These are phyloP conservation scores for Candida patagonica DNA, from an alignment of 805 yeast genomes.

Conservation along the genomic window DNA sequence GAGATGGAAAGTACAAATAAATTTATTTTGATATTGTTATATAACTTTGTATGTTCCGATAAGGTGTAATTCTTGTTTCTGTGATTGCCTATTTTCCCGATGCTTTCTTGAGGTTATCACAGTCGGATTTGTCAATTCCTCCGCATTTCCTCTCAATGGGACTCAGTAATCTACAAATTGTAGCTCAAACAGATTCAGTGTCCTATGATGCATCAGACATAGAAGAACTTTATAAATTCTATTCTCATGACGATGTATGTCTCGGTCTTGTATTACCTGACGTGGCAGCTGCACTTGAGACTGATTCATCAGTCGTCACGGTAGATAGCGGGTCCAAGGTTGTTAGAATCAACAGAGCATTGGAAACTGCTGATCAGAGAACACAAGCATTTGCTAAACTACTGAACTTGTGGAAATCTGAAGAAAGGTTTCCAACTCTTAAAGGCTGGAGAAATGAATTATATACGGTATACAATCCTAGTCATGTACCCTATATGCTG, in stretches of 20 bases:
- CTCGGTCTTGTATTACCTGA: slow-evolving; percentile 22
- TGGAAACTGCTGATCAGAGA: slow-evolving; percentile 35
- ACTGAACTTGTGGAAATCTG: slow-evolving; percentile 18
- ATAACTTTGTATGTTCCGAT: too few relatives aligned
- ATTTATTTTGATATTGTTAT: too few relatives aligned
- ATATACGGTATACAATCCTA: slow-evolving; percentile 59
- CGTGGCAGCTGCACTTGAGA: slow-evolving; percentile 16
- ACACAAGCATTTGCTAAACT: slow-evolving; percentile 27
- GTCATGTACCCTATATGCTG: slow-evolving; percentile 47
- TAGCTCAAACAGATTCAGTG: slow-evolving; percentile 5
- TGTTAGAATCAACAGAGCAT: slow-evolving; percentile 25
- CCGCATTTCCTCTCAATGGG: too few relatives aligned
- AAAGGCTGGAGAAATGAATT: slow-evolving; percentile 75
- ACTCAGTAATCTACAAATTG: slow-evolving; percentile 5
- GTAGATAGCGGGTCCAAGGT: slow-evolving; percentile 21
- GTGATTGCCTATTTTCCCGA: too few relatives aligned
- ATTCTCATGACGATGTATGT: slow-evolving; percentile 19
- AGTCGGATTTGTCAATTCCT: too few relatives aligned
- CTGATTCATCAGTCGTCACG: slow-evolving; percentile 11
- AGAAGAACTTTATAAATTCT: slow-evolving; percentile 15
- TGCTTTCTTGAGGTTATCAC: too few relatives aligned
- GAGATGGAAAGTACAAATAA: too few relatives aligned
- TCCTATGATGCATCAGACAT: slow-evolving; percentile 2
- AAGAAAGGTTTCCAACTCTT: slow-evolving; percentile 19
- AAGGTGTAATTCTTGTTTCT: too few relatives aligned